Evolutionary conservation across 176 grass and related monocot genomes (phyloP).

Genomic region (Triticum timopheevii): DNA sequence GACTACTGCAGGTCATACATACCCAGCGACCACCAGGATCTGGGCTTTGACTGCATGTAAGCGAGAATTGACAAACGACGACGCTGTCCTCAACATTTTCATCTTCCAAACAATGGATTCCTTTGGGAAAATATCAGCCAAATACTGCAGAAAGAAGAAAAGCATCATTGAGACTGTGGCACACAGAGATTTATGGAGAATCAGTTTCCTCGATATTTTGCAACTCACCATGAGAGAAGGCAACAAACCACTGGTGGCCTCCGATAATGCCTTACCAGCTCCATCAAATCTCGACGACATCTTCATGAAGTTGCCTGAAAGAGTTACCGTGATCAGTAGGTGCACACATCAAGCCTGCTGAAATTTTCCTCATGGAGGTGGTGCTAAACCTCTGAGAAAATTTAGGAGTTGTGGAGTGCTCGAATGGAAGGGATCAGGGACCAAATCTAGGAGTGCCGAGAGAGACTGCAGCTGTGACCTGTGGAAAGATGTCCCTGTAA

Average conservation of each 20-base stretch:
- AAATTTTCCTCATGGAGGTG: not conserved
- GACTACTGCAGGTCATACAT: conserved; percentile 19
- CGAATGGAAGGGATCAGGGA: conserved; percentile 53
- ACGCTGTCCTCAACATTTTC: conserved; percentile 62
- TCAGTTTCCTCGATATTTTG: not conserved
- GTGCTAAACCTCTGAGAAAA: conserved; percentile 57
- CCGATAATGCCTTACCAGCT: conserved; percentile 28
- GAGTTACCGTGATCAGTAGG: conserved; percentile 13
- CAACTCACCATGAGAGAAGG: conserved; percentile 41
- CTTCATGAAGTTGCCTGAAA: conserved; percentile 46
- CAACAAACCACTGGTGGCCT: conserved; percentile 28
- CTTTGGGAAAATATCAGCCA: conserved; percentile 63
- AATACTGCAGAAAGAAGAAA: conserved; percentile 46
- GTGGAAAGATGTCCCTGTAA: conserved; percentile 57
- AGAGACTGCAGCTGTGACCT: conserved; percentile 48
- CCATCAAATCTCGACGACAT: conserved; percentile 17
- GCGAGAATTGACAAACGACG: conserved; percentile 75
- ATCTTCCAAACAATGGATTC: conserved; percentile 70
- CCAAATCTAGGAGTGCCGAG: conserved; percentile 36
- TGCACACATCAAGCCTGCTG: not conserved
- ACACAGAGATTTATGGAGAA: not conserved
- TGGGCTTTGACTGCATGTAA: conserved; percentile 77
- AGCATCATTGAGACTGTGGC: not conserved
- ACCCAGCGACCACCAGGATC: conserved; percentile 78
- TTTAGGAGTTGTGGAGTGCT: conserved; percentile 42